phyloP scores from a whole-genome alignment of 2,329 filamentous ascomycete genomes.

The Fusarium sp. region DNA sequence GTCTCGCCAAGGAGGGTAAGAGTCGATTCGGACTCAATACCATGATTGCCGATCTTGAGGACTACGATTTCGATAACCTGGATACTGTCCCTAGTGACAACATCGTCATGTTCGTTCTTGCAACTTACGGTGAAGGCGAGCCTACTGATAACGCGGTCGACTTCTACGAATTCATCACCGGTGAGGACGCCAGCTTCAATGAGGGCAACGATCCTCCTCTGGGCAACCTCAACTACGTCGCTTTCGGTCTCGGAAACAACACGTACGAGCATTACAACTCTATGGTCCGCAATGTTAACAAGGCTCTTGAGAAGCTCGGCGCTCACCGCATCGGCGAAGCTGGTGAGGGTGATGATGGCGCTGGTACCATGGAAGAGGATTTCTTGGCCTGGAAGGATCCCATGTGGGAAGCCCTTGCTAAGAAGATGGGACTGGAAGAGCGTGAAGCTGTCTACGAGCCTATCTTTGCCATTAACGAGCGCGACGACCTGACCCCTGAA shows the following conservation, averaged over 20 bases:
- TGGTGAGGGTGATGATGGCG: constrained; percentile 96
- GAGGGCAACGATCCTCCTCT: constrained; percentile 80
- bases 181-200: constrained; percentile 84
- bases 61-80: constrained; percentile 96
- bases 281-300: constrained; percentile 94
- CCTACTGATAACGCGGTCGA: constrained; percentile 99
- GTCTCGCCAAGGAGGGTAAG: constrained; percentile 96
- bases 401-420: constrained; percentile 90
- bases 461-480: constrained; percentile 84
- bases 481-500: constrained; percentile 77
- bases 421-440: constrained; percentile 90
- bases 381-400: constrained; percentile 99
- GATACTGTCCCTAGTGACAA: constrained; percentile 91
- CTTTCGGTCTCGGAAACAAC: constrained; percentile 98
- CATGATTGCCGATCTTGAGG: constrained; percentile 97
- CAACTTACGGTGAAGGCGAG: constrained; percentile 98
- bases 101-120: constrained; percentile 92
- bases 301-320: constrained; percentile 83
- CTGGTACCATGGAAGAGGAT: constrained; percentile 99
- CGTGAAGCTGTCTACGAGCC: constrained; percentile 97
- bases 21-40: constrained; percentile 96
- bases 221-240: constrained; percentile 87
- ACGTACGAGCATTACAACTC: constrained; percentile 99
- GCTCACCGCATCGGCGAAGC: constrained; percentile 86
- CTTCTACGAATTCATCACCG: constrained; percentile 95